phyloP scores from a whole-genome alignment of 208 protist species.

The Trichomonas vaginalis region DNA sequence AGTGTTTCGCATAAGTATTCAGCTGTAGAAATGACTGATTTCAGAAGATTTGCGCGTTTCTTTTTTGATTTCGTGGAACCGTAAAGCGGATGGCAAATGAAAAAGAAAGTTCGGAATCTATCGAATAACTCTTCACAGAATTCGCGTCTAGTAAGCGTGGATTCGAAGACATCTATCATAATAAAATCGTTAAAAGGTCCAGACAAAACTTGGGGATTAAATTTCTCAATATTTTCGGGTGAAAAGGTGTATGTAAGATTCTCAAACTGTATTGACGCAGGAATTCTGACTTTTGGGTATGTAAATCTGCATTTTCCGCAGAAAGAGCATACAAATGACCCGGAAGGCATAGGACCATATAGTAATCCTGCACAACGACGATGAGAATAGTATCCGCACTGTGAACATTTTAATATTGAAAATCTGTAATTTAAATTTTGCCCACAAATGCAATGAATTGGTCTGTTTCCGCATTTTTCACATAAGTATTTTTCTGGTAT shows the following conservation, averaged over 20 bases:
- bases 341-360: not conserved
- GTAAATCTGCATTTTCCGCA: not conserved
- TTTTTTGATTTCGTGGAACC: not conserved
- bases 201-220: not conserved
- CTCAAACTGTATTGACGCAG: not conserved
- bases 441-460: not conserved
- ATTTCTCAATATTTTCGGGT: not conserved
- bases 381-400: slow-evolving; percentile 4
- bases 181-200: not conserved
- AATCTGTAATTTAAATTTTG: slow-evolving; percentile 6
- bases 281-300: not conserved
- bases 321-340: not conserved
- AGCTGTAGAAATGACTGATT: not conserved
- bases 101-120: not conserved
- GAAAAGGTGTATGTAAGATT: not conserved
- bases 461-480: not conserved
- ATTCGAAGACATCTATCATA: not conserved
- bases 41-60: not conserved
- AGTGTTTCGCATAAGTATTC: not conserved
- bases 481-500: not conserved
- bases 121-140: not conserved
- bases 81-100: not conserved
- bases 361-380: not conserved
- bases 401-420: slow-evolving; percentile 3
- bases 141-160: not conserved